A percentile compares a stretch with the other conserved stretches of the same genome.
Evolutionary conservation across 805 yeast species (phyloP).

Genomic region (Cyberlindnera sargentensis): DNA sequence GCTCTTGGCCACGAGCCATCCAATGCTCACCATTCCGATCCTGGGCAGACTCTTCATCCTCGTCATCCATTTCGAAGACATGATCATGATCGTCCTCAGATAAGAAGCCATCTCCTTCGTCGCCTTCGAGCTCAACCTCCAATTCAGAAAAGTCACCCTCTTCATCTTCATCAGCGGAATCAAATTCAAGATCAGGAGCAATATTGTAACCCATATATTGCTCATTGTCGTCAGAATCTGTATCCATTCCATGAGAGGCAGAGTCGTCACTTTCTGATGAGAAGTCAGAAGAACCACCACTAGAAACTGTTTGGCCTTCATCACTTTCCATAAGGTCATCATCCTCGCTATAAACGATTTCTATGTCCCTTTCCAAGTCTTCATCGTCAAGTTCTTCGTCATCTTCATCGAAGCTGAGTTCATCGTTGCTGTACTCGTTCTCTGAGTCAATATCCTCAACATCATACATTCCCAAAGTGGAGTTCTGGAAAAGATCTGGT

Average conservation of each 20-base stretch:
- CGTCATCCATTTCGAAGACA: slow-evolving; percentile 11
- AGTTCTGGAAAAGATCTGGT: slow-evolving; percentile 78
- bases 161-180: slow-evolving; percentile 8
- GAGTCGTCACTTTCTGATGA: slow-evolving; percentile 16
- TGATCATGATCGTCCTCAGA: slow-evolving; percentile 23
- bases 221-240: slow-evolving; percentile 5
- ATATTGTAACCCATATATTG: slow-evolving; percentile 11
- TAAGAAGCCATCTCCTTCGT: slow-evolving; percentile 15
- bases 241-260: slow-evolving; percentile 15
- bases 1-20: not conserved
- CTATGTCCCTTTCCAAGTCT: slow-evolving; percentile 15
- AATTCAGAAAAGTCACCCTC: not conserved
- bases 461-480: slow-evolving; percentile 93
- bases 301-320: slow-evolving; percentile 23
- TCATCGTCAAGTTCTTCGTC: slow-evolving; percentile 29
- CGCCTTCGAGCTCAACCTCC: not conserved
- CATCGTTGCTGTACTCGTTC: slow-evolving; percentile 49
- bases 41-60: slow-evolving; percentile 7
- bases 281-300: slow-evolving; percentile 4
- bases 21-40: slow-evolving; percentile 18
- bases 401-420: slow-evolving; percentile 39
- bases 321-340: slow-evolving; percentile 24
- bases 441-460: slow-evolving; percentile 64
- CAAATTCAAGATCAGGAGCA: slow-evolving; percentile 9
- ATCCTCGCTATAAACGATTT: slow-evolving; percentile 28